Base-by-base conservation (phyloP, 176 grass and related monocot species). In the Raddia distichophylla region DNA sequence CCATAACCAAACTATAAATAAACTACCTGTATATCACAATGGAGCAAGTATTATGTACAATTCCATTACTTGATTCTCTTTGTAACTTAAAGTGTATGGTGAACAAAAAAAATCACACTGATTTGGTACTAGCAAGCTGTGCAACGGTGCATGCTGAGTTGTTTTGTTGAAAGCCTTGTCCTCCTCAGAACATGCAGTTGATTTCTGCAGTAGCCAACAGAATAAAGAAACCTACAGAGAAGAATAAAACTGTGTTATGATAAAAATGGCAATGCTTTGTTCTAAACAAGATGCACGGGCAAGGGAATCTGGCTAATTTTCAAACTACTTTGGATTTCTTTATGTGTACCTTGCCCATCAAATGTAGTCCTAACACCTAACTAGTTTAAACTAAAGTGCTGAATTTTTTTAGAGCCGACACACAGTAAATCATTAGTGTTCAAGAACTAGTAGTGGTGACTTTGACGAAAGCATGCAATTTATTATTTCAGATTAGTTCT, bases 31-130 rank as follows among this genome's bases (percentile, higher is more conserved):
- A 60, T 52, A 78, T 68, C 73, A 79, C 67, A 65, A 18, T 59
- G 74, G 72, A 82, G 71, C 58, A 56, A 85, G 74, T 79, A 74
- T 74, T 86, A 90, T 90, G 61, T 83, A 86, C 88, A 90, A 9
- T 74, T 86, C 13, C 79, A 69, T 79, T 37, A 66, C 67, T 73
- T 72, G 58, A 62, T 67, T 54, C 60, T 74, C 60, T 63, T 69
- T 86, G 46, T 67, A 79, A 16, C 48, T 86, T 33, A 8, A 27
- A 27, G 10, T 67, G 78, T 78, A 60, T 52, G 60, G 78, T 63
- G 60, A 51, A 86, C 78, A 82, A 83, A 68, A 75, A 65, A 61
- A 55, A 6, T 2, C 62, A 69, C 60, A 79, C 67, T 40, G 79
- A 67, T 74, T 73, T 67, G 50, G 35, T 82, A 45, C 20, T 34